Evolutionary conservation across 805 yeast species (phyloP), one percentile per base, ranked within the genome.

Genomic region (Jamesozyma jinghongensis): DNA sequence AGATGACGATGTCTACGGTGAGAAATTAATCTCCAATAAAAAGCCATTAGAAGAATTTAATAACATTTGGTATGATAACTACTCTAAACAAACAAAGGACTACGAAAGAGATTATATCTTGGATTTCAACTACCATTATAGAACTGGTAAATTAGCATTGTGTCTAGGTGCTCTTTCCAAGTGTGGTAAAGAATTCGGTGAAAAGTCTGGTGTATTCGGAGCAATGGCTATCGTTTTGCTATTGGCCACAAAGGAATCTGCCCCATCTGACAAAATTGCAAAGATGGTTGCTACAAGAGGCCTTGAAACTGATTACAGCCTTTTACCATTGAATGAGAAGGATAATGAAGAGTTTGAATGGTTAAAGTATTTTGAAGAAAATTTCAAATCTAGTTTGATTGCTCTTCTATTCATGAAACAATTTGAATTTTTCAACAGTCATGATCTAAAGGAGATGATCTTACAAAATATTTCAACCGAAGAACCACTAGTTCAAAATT

Each of bases 1-100:
- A 4, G 88, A 82, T 62, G 69, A 59, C 2, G 88, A 82, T 63
- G 71, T 77, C 2, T 70, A 79, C 46, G 90, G 86, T 27, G 68
- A 69, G 20, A 61, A 65, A 30, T 54, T 70, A 30, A 48, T 59
- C 46, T 34, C 52, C 3, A 51, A 62, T 27, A 52, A 64, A 31
- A 55, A 66, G 14, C 68, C 78, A 37, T 50, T 79, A 36, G 69
- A 66, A 6, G 61, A 62, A 12, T 68, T 80, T 43, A 53, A 65
- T 17, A 61, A 62, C 2, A 70, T 65, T 35, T 76, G 71, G 26
- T 71, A 54, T 48, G 57, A 49, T 48, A 56, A 54, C 46, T 57
- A 57, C 47, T 56, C 42, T 53, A 68, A 41, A 57, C 77, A 75
- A 65, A 62, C 71, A 44, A 59, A 66, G 40, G 71, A 72, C 32